Base-by-base conservation (phyloP, 331 rosid species). In the Arachis monticola region DNA sequence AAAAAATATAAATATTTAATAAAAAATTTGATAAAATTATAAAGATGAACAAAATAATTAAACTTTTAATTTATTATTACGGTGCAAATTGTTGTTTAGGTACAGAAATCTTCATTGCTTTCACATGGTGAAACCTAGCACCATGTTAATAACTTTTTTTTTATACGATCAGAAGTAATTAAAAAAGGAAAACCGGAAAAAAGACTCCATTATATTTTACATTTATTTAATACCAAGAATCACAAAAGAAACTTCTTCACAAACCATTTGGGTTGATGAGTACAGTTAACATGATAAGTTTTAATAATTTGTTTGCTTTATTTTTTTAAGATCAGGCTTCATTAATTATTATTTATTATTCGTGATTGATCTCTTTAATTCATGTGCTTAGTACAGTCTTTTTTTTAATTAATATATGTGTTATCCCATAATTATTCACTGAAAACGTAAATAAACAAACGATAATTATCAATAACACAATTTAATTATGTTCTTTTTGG, bases 61-160 rank as follows among this genome's bases (percentile, higher is more conserved):
- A 22, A 22, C 27, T 22, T 22, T 22, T 22, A 22, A 22, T 22
- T 22, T 22, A 22, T 38, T 57, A 60, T 55, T 22, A 22, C 27
- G 27, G 60, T 56, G 74, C 67, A 45, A 56, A 57, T 46, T 14
- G 17, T n/a, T 4, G 44, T 67, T 32, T 48, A 62, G 55, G 60
- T 10, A 31, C 45, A 31, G n/a, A 44, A 70, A 31, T 10, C 22
- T 62, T 78, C 52, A 53, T 42, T 63, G 72, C 48, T 53, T 70
- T 64, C 77, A 78, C 72, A 78, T 41, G 77, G 30, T 63, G 40
- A 1, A 70, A 70, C 45, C 27, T 47, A 2, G 46, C 41, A 2
- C 38, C 6, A 27, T 4, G 50, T 40, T 35, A 35, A 35, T 22
- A 70, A 53, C 30, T 59, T 53, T 70, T 70, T 70, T 66, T 12